phyloP scores from a whole-genome alignment of 768 basidiomycete species.

The Serendipita vermifera region DNA sequence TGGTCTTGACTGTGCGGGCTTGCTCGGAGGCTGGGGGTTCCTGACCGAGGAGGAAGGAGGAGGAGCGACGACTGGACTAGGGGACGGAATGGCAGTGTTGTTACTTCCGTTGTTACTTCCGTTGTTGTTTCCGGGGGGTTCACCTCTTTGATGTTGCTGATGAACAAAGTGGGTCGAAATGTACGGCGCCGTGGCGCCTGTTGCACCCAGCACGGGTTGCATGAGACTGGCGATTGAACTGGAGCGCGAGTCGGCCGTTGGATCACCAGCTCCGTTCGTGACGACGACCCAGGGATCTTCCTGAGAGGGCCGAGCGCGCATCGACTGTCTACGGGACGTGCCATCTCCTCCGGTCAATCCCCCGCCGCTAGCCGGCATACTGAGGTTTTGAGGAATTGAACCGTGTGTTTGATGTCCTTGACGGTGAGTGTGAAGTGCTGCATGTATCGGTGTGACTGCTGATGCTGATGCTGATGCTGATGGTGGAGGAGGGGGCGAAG shows the following conservation, averaged over 20 bases:
- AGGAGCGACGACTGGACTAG: no score
- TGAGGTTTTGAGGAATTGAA: background rate
- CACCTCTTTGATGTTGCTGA: background rate
- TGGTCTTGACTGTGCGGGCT: background rate
- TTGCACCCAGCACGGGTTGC: no score
- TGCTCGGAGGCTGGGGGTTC: background rate
- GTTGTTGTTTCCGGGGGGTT: background rate
- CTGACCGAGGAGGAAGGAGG: background rate
- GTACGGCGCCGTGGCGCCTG: slow-evolving; percentile 6
- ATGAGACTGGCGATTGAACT: background rate
- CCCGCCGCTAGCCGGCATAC: no score
- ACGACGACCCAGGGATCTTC: slow-evolving; percentile 5
- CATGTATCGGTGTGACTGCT: background rate
- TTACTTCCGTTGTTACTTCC: background rate
- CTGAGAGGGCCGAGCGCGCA: background rate
- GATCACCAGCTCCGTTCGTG: no score
- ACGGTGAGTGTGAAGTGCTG: slow-evolving; percentile 1
- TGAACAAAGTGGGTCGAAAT: background rate
- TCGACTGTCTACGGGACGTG: background rate
- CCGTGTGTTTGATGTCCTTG: background rate
- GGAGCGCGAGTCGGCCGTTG: background rate
- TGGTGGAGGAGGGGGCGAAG: background rate
- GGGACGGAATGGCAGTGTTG: background rate
- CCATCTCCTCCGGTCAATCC: no score
- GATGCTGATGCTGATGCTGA: background rate